These are phyloP conservation scores for Fraxinus sp. DNA, from an alignment of 305 asterid genomes.

Conservation along the genomic window DNA sequence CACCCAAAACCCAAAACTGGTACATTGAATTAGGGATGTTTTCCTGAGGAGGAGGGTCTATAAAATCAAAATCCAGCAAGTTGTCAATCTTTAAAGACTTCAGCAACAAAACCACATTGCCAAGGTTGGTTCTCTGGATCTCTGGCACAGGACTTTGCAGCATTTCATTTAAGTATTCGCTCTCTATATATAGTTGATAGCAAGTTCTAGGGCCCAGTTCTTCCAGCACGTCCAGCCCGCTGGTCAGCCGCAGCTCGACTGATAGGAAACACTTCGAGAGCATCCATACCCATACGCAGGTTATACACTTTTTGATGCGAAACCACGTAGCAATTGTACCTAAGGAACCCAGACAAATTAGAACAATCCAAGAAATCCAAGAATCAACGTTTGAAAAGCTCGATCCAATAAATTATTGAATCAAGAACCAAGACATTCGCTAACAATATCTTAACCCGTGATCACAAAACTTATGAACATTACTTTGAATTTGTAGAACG, in stretches of 20 bases:
- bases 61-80: conserved; percentile 82
- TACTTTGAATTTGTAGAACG: too few relatives aligned
- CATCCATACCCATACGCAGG: conserved; percentile 94
- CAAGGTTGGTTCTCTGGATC: conserved; percentile 92
- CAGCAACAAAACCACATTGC: conserved; percentile 86
- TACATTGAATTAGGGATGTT: conserved; percentile 60
- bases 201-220: conserved; percentile 99
- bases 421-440: too few relatives aligned
- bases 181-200: conserved; percentile 86
- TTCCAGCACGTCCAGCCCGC: conserved; percentile 99
- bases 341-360: too few relatives aligned
- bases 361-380: too few relatives aligned
- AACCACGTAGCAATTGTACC: too few relatives aligned
- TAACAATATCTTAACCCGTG: too few relatives aligned
- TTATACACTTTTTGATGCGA: too few relatives aligned
- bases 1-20: conserved; percentile 78
- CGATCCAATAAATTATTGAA: too few relatives aligned
- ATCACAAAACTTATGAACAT: too few relatives aligned
- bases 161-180: conserved; percentile 80
- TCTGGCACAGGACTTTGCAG: conserved; percentile 93
- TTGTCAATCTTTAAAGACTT: conserved; percentile 83
- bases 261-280: conserved; percentile 92
- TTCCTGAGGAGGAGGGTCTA: conserved; percentile 99
- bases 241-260: conserved; percentile 99
- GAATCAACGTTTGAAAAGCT: too few relatives aligned